A percentile compares a stretch with the other conserved stretches of the same genome.
Conservation (phyloP, 1,139 yeast genomes). For the Entelexis paramagnoliae region DNA sequence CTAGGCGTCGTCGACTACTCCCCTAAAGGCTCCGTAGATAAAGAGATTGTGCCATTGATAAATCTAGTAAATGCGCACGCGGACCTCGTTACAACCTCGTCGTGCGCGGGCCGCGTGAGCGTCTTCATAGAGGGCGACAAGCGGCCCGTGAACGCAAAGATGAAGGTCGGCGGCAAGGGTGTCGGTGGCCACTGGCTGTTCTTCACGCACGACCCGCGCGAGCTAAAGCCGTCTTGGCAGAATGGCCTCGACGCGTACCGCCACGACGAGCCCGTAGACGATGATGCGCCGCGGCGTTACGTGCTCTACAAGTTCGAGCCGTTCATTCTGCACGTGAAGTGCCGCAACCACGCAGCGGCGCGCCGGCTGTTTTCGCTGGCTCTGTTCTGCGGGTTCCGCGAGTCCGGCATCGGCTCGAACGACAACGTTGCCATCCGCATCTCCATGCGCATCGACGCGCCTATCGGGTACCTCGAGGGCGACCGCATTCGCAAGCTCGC, state of each 20-base stretch:
- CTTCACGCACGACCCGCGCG: conserved; percentile 54
- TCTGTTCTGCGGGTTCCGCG: conserved; percentile 78
- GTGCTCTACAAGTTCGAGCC: conserved; percentile 75
- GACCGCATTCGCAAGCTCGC: conserved; percentile 19
- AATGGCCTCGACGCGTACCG: conserved; percentile 23
- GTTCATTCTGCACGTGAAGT: conserved; percentile 69
- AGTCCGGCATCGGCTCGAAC: conserved; percentile 73
- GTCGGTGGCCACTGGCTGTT: conserved; percentile 77
- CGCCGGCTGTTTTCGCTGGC: conserved; percentile 55
- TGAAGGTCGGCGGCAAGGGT: conserved; percentile 66
- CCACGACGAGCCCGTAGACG: conserved; percentile 12
- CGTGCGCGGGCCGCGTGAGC: conserved; percentile 80
- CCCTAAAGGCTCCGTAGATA: conserved; percentile 78
- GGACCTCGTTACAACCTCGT: conserved; percentile 75
- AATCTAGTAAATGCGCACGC: conserved; percentile 49
- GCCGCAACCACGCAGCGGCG: conserved; percentile 53
- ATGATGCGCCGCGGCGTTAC: conserved; percentile 37
- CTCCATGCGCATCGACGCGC: conserved; percentile 60
- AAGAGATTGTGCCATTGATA: conserved; percentile 59
- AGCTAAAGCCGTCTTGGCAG: conserved; percentile 46
- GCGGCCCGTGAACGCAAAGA: conserved; percentile 12
- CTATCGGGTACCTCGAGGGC: conserved; percentile 48
- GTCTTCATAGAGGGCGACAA: conserved; percentile 61
- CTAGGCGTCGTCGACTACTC: conserved; percentile 35
- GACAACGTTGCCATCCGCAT: conserved; percentile 69